These are phyloP conservation scores for Corylus americana DNA, from an alignment of 306 rosid species.

Conservation along the genomic window DNA sequence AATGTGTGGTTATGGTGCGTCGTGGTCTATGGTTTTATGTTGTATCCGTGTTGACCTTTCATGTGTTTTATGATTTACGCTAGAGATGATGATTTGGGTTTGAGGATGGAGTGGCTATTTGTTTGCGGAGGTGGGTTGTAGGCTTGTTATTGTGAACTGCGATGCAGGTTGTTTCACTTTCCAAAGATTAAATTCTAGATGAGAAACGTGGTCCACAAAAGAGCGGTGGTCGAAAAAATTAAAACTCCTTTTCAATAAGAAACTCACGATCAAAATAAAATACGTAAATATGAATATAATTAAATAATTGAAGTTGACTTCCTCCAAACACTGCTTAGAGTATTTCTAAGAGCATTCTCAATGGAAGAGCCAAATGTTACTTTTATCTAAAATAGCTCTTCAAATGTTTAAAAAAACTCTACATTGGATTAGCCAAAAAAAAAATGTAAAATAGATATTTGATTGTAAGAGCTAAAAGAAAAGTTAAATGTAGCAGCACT, in stretches of 20 bases:
- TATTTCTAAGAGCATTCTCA: too few relatives aligned
- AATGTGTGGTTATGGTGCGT: neutral
- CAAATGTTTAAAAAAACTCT: too few relatives aligned
- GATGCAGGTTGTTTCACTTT: neutral
- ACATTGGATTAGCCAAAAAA: too few relatives aligned
- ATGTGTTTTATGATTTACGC: neutral
- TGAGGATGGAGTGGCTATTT: neutral
- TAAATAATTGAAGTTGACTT: neutral
- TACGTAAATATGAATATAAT: neutral
- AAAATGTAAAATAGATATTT: too few relatives aligned
- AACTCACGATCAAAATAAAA: neutral
- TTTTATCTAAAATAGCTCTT: too few relatives aligned
- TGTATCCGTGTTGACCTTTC: neutral
- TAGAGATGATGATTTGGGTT: neutral
- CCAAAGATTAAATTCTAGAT: slow-evolving; percentile 3
- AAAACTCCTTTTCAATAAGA: neutral
- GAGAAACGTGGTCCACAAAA: slow-evolving; percentile 44
- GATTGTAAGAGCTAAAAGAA: too few relatives aligned
- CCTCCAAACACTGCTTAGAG: neutral
- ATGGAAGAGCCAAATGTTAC: too few relatives aligned
- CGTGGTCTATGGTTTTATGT: neutral
- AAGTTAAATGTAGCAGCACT: too few relatives aligned
- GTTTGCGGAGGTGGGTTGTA: slow-evolving; percentile 1
- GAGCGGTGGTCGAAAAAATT: slow-evolving; percentile 1
- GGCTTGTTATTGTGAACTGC: neutral